Conservation (phyloP, 805 yeast genomes). For the Saturnispora saitoi region DNA sequence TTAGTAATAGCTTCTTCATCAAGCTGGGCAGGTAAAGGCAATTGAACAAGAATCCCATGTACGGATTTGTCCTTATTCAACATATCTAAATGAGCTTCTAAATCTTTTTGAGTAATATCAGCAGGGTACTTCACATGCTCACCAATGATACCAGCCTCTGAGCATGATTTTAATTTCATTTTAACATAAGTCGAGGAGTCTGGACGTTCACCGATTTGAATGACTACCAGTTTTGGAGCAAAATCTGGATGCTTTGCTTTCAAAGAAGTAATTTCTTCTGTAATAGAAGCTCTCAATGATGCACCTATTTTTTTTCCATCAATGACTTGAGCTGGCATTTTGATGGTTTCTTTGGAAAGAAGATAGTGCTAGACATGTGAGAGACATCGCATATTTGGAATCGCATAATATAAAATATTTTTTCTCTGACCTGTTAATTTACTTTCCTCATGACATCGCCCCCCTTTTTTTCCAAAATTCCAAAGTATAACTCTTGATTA, state of each 20-base stretch:
- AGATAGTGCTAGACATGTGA: neutral
- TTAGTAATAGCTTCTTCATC: slow-evolving; percentile 75
- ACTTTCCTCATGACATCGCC: no score
- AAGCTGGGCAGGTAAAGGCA: slow-evolving; percentile 77
- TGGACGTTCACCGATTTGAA: slow-evolving; percentile 85
- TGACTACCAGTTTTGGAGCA: slow-evolving; percentile 68
- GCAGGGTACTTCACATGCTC: slow-evolving; percentile 57
- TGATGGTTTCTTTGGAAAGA: neutral
- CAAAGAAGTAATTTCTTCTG: slow-evolving; percentile 39
- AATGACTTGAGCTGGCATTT: slow-evolving; percentile 32
- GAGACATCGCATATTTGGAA: neutral
- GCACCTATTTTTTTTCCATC: slow-evolving; percentile 52
- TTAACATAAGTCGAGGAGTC: slow-evolving; percentile 89
- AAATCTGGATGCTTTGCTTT: slow-evolving; percentile 41
- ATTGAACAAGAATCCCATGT: slow-evolving; percentile 83
- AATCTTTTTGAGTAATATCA: slow-evolving; percentile 47
- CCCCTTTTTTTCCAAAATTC: neutral
- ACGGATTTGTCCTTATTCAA: slow-evolving; percentile 69
- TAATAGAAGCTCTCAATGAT: slow-evolving; percentile 42
- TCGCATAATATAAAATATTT: no score
- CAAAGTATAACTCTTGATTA: neutral
- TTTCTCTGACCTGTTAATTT: no score
- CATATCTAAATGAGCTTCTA: slow-evolving; percentile 48
- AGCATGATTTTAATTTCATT: slow-evolving; percentile 85
- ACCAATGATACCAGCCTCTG: slow-evolving; percentile 70